Evolutionary conservation across 176 grass and related monocot species (phyloP), one percentile per base, ranked within the genome.

Genomic region (Chrysopogon serrulatus): DNA sequence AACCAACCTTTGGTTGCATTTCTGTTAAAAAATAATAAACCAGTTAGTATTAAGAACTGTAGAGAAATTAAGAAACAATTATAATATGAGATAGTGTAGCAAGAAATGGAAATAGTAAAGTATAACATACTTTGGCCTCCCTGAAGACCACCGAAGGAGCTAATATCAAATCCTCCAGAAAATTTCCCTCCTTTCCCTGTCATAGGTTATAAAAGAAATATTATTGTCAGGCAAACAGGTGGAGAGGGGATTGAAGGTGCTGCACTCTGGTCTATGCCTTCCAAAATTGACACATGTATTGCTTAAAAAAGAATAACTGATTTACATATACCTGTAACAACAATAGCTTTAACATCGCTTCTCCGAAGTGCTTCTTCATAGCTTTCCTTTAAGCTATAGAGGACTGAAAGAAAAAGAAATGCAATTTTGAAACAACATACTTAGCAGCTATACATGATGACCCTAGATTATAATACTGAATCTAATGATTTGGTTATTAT

Each of bases 161-260:
- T 81, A 61, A 98, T 95, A 82, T 98, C 96, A 31, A 95, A 95
- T 78, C 96, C 96, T 71, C 93, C 91, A 53, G 96, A 98, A 86
- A 98, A 98, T 16, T 90, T 92, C 4, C 89, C 89, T 71, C 90
- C 81, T 80, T 90, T 87, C 65, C 96, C 96, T 98, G 34, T 69
- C 23, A 87, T 74, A 82, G 19, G 53, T 78, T 74, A 62, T 42
- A 79, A 57, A 78, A 83, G 19, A 27, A 84, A 77, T 10, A 3
- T 35, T 14, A 3, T 49, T 5, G 3, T 74, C 59, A 83, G 35
- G 31, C 17, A 65, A 83, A 86, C 24, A 67, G 53, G 64, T 27
- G 56, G 12, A 54, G 62, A 39, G 8, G 64, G 5, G 35, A 81
- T 28, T 3, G 15, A 26, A 81, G 32, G n/a, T 51, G 19, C 23